These are phyloP conservation scores for Caryocar brasiliense DNA, from an alignment of 441 rosid genomes.

Conservation along the genomic window DNA sequence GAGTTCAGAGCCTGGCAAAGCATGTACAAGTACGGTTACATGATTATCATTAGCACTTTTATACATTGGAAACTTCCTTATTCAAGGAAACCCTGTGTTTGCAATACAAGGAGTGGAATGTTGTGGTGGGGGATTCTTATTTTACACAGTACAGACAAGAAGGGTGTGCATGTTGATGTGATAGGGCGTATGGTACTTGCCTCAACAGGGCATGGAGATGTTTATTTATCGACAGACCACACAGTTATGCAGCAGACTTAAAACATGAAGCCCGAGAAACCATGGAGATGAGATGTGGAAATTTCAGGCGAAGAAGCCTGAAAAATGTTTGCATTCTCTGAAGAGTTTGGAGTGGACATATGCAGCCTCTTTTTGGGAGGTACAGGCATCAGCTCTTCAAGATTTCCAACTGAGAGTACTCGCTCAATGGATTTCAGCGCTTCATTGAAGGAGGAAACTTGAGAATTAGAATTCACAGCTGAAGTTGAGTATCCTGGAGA, in stretches of 20 bases:
- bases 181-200: no score
- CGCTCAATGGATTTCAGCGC: constrained; percentile 18
- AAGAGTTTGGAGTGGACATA: neutral
- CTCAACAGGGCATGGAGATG: neutral
- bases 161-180: no score
- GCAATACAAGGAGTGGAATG: no score
- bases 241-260: neutral
- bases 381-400: constrained; percentile 20
- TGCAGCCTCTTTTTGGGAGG: constrained; percentile 11
- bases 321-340: constrained; percentile 10
- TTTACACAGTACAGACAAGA: no score
- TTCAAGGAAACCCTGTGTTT: no score
- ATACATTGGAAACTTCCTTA: no score
- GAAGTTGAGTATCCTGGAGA: constrained; percentile 15
- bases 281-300: neutral
- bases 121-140: no score
- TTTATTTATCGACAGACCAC: neutral
- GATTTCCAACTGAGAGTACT: constrained; percentile 16
- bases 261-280: constrained; percentile 4
- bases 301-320: constrained; percentile 8
- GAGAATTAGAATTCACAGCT: constrained; percentile 5
- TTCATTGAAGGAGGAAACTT: constrained; percentile 8
- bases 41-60: no score
- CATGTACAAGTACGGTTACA: no score
- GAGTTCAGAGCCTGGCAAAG: no score